Percentiles rank a stretch among this genome's conserved stretches.
Evolutionary conservation across 306 rosid genomes (phyloP).

Genomic region (Ceratonia siliqua): DNA sequence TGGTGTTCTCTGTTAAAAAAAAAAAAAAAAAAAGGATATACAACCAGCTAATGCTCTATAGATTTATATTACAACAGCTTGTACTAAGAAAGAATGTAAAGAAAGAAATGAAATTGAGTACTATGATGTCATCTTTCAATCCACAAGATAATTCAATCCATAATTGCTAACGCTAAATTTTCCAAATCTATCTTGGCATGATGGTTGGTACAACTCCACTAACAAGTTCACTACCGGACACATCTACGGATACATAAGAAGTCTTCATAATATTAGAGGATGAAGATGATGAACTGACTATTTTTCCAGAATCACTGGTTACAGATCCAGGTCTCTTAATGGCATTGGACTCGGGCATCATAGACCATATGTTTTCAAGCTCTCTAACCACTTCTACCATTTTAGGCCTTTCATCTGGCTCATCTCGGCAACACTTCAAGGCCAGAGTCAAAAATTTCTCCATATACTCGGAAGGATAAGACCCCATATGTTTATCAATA

Average conservation of each 20-base stretch:
- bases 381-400: slow-evolving; percentile 83
- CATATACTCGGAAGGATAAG: slow-evolving; percentile 75
- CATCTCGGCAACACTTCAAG: slow-evolving; percentile 69
- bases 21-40: slow-evolving; percentile 7
- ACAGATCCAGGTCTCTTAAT: slow-evolving; percentile 21
- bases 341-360: slow-evolving; percentile 66
- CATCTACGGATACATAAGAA: slow-evolving; percentile 61
- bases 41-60: slow-evolving; percentile 20
- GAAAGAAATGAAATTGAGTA: slow-evolving; percentile 14
- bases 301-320: slow-evolving; percentile 47
- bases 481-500: slow-evolving; percentile 73
- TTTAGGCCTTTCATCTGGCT: slow-evolving; percentile 76
- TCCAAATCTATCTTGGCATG: slow-evolving; percentile 68
- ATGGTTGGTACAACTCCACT: slow-evolving; percentile 83
- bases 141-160: slow-evolving; percentile 5
- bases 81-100: slow-evolving; percentile 32
- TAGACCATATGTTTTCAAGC: slow-evolving; percentile 70
- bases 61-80: background rate
- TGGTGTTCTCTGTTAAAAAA: background rate
- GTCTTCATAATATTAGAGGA: slow-evolving; percentile 58
- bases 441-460: slow-evolving; percentile 71
- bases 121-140: slow-evolving; percentile 19
- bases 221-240: slow-evolving; percentile 79
- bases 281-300: slow-evolving; percentile 46
- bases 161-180: background rate